Percentiles rank a stretch among this genome's conserved stretches.
Conservation (phyloP, 345 rosid genomes). For the Brassica rapa region DNA sequence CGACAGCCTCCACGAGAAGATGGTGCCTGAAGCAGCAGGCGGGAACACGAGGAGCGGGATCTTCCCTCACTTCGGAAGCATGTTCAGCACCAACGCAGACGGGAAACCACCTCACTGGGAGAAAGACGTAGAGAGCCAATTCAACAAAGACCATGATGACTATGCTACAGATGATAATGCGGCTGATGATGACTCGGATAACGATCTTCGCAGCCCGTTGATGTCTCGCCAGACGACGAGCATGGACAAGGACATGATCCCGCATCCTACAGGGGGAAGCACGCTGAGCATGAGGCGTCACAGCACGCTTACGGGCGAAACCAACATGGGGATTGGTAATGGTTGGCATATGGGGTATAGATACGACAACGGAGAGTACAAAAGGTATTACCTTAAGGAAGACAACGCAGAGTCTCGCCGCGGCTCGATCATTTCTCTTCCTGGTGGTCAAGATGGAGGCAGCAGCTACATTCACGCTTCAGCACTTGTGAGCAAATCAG, state of each 20-base stretch:
- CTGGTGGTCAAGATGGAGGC: conserved; percentile 67
- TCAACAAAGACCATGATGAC: conserved; percentile 64
- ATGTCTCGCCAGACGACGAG: conserved; percentile 90
- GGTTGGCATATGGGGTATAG: conserved; percentile 99
- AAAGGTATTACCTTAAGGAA: conserved; percentile 81
- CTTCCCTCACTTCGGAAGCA: conserved; percentile 89
- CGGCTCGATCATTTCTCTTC: conserved; percentile 78
- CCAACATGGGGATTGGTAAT: conserved; percentile 81
- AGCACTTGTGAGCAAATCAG: conserved; percentile 77
- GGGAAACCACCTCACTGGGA: conserved; percentile 77
- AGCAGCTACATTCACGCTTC: conserved; percentile 84
- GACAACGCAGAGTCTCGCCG: conserved; percentile 74
- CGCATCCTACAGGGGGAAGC: conserved; percentile 62
- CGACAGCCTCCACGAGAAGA: conserved; percentile 87
- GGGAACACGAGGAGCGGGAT: conserved; percentile 73
- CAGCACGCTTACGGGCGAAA: conserved; percentile 73
- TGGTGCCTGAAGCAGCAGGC: conserved; percentile 73
- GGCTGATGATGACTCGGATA: conserved; percentile 68
- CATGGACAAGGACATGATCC: conserved; percentile 74
- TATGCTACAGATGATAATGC: conserved; percentile 53
- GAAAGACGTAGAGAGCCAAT: conserved; percentile 61
- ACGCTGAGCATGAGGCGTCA: conserved; percentile 62
- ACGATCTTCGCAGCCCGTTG: conserved; percentile 80
- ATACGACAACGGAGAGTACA: conserved; percentile 77
- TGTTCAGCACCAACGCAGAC: conserved; percentile 67